phyloP scores from a whole-genome alignment of 2,329 filamentous ascomycete species.

The Alternaria atra region DNA sequence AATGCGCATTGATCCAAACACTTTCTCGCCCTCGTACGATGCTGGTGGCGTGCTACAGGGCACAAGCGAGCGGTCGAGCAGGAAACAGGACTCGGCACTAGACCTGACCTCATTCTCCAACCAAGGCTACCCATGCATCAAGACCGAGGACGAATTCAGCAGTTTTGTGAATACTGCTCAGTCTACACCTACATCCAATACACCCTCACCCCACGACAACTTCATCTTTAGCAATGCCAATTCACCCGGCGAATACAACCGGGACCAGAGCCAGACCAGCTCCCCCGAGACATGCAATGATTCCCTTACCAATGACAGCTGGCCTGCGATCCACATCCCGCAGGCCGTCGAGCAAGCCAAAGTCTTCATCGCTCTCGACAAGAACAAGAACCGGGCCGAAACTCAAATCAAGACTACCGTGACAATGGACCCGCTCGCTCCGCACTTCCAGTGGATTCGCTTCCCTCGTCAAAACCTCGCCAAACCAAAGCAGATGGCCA shows the following conservation, averaged over 20 bases:
- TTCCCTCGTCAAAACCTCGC: constrained; percentile 91
- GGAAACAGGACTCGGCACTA: constrained; percentile 38
- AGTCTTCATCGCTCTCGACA: constrained; percentile 39
- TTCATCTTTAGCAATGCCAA: constrained; percentile 45
- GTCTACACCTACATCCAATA: constrained; percentile 38
- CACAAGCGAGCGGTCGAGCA: constrained; percentile 20
- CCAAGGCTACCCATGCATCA: constrained; percentile 20
- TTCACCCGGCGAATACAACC: constrained; percentile 41
- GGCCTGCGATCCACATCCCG: constrained; percentile 41
- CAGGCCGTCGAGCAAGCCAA: constrained; percentile 33
- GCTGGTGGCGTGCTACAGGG: constrained; percentile 10
- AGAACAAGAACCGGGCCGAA: constrained; percentile 86
- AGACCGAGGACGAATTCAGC: constrained; percentile 27
- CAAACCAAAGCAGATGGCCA: constrained; percentile 89
- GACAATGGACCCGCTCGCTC: constrained; percentile 77
- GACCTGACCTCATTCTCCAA: constrained; percentile 29
- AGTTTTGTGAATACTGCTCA: constrained; percentile 31
- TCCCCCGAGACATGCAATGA: constrained; percentile 42
- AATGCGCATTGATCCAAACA: constrained; percentile 17
- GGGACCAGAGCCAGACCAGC: constrained; percentile 43
- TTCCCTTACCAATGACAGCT: constrained; percentile 27
- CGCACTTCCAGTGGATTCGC: constrained; percentile 80
- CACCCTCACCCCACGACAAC: constrained; percentile 39
- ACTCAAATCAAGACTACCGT: constrained; percentile 93
- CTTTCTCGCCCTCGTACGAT: constrained; percentile 13